Base-by-base conservation (phyloP, 305 asterid species). In the Solanum hybrid region DNA sequence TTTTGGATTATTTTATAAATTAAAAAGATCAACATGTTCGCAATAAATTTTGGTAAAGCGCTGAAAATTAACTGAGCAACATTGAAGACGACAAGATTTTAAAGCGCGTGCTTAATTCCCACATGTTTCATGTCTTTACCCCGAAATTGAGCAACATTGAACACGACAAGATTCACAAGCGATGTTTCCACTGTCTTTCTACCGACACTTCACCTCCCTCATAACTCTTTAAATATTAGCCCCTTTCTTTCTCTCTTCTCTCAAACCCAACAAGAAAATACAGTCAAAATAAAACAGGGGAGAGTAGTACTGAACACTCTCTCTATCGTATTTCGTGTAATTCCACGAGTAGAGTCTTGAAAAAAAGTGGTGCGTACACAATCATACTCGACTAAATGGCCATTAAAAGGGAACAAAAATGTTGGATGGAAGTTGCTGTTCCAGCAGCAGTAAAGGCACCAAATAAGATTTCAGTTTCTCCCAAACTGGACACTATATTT, bases 401-500 rank as follows among this genome's bases (percentile, higher is more conserved):
- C 2, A n/a, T 37, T 7, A 38, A 7, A 24, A 32, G 12, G 6
- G 5, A 24, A 1, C n/a, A 4, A 24, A 38, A 38, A 13, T 34
- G 24, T 72, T 86, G 89, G 89, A 32, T 86, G 51, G 89, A 86
- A 31, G 51, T 86, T 86, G 86, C 68, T 38, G 80, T 86, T 68
- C 89, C 89, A 32, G 26, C 14, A 9, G 13, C 34, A n/a, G 24
- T 86, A 1, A 72, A 65, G 7, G 31, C 61, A 72, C 65, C 61
- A 2, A 4, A 65, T 8, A 86, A 26, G 80, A 68, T 86, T n/a
- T 89, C 92, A 9, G 33, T 77, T 8, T 3, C 79, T 24, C 94
- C 92, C 9, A 89, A 89, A 2, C 73, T 94, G 41, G 94, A 90
- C 85, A 91, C 94, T 87, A 90, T 92, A 17, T 7, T 32, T 1